A percentile compares a stretch with the other conserved stretches of the same genome.
phyloP scores from a whole-genome alignment of 768 basidiomycete genomes.

The Psilocybe cubensis region DNA sequence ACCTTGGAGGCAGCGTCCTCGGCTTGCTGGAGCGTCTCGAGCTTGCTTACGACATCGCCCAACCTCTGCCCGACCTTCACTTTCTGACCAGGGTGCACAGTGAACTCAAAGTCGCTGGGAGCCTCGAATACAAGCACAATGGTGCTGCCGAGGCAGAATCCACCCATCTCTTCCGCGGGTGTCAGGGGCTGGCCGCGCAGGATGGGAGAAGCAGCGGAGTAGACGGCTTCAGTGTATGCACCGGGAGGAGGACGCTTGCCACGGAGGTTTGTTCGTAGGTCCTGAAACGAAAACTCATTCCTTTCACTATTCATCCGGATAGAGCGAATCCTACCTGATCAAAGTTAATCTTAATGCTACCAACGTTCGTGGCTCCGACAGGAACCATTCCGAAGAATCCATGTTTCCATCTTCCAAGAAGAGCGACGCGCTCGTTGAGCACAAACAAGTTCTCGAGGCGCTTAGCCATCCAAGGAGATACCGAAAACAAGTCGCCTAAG shows the following conservation, averaged over 20 bases:
- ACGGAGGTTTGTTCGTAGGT: conserved; percentile 88
- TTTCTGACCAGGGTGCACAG: conserved; percentile 76
- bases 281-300: conserved; percentile 45
- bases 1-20: not conserved
- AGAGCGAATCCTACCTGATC: conserved; percentile 58
- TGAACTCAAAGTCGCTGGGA: conserved; percentile 80
- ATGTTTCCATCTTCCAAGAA: conserved; percentile 92
- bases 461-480: conserved; percentile 94
- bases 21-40: conserved; percentile 1
- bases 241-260: conserved; percentile 75
- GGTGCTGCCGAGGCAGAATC: conserved; percentile 93
- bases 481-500: conserved; percentile 92
- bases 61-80: conserved; percentile 86
- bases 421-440: conserved; percentile 95
- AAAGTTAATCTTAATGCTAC: conserved; percentile 95
- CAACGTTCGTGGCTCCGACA: conserved; percentile 98
- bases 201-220: conserved; percentile 80
- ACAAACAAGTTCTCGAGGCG: conserved; percentile 93
- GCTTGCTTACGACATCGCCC: conserved; percentile 55
- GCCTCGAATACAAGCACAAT: conserved; percentile 98
- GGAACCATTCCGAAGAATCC: conserved; percentile 99
- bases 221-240: conserved; percentile 91
- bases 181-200: conserved; percentile 87
- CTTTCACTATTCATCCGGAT: no score
- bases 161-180: conserved; percentile 95